A percentile compares a stretch with the other conserved stretches of the same genome.
Conservation (phyloP, 306 rosid genomes). For the Luffa aegyptiaca region DNA sequence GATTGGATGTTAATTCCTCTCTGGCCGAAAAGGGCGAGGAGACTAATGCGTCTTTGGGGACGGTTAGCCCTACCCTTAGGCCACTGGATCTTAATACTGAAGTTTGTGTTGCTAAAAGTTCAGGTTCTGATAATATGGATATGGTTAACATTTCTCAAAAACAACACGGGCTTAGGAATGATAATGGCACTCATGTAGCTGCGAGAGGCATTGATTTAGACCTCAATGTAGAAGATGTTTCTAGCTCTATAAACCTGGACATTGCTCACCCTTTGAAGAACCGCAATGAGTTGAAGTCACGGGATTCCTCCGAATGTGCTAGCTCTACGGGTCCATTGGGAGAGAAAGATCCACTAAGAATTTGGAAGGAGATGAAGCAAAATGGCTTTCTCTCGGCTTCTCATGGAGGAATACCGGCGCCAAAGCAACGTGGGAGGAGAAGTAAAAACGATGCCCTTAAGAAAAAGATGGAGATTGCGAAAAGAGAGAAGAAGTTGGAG, state of each 20-base stretch:
- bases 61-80: conserved; percentile 12
- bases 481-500: conserved; percentile 78
- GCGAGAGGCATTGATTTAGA: conserved; percentile 45
- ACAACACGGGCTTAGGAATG: conserved; percentile 15
- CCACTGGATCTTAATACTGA: conserved; percentile 48
- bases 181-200: conserved; percentile 15
- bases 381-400: conserved; percentile 81
- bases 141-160: conserved; percentile 23
- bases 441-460: conserved; percentile 51
- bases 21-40: conserved; percentile 26
- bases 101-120: conserved; percentile 19
- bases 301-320: conserved; percentile 65
- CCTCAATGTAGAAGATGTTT: conserved; percentile 62
- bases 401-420: conserved; percentile 81
- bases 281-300: conserved; percentile 31
- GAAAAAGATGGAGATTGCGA: conserved; percentile 72
- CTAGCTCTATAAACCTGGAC: conserved; percentile 35
- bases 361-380: conserved; percentile 86
- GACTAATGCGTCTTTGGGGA: background rate
- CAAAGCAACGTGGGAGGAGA: conserved; percentile 68
- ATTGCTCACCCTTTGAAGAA: conserved; percentile 25
- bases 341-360: conserved; percentile 53
- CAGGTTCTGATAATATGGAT: conserved; percentile 16
- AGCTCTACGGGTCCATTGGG: conserved; percentile 59
- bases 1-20: conserved; percentile 24